These are phyloP conservation scores for Beta macrorhiza DNA, from an alignment of 179 eudicot species.

Conservation along the genomic window DNA sequence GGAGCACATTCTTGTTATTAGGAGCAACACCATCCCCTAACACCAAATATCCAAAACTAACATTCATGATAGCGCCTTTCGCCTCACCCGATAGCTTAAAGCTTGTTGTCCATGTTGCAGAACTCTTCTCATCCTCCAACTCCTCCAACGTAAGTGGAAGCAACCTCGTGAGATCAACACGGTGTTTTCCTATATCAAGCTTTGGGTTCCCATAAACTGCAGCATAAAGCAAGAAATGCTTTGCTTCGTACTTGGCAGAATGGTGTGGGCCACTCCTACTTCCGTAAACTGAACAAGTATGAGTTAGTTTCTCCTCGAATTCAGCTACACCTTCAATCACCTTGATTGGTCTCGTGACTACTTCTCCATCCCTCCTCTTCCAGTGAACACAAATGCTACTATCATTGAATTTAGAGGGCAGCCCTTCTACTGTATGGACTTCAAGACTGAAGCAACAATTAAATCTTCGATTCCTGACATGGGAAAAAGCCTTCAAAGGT, in stretches of 20 bases:
- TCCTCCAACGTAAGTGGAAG: slow-evolving; percentile 95
- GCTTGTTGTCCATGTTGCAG: slow-evolving; percentile 86
- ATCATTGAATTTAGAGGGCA: slow-evolving; percentile 55
- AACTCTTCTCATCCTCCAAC: slow-evolving; percentile 85
- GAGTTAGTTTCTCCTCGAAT: slow-evolving; percentile 59
- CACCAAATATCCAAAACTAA: slow-evolving; percentile 80
- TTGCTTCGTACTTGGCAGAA: slow-evolving; percentile 86
- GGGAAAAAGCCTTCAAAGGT: slow-evolving; percentile 68
- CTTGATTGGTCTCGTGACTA: slow-evolving; percentile 53
- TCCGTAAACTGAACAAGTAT: slow-evolving; percentile 73
- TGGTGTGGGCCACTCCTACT: slow-evolving; percentile 78
- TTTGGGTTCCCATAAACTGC: slow-evolving; percentile 50
- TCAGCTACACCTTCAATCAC: slow-evolving; percentile 67
- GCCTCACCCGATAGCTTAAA: slow-evolving; percentile 78
- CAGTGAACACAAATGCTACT: slow-evolving; percentile 63
- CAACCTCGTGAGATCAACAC: slow-evolving; percentile 80
- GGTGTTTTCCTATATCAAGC: slow-evolving; percentile 89
- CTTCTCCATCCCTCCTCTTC: slow-evolving; percentile 77
- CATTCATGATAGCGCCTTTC: slow-evolving; percentile 80
- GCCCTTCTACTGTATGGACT: slow-evolving; percentile 74
- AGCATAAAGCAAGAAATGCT: slow-evolving; percentile 81
- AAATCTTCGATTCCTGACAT: slow-evolving; percentile 62
- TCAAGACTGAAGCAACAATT: slow-evolving; percentile 79
- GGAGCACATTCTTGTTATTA: slow-evolving; percentile 43
- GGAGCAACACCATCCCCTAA: slow-evolving; percentile 42